These are phyloP conservation scores for Colletotrichum tropicale DNA, from an alignment of 2,329 filamentous ascomycete genomes.

Conservation along the genomic window DNA sequence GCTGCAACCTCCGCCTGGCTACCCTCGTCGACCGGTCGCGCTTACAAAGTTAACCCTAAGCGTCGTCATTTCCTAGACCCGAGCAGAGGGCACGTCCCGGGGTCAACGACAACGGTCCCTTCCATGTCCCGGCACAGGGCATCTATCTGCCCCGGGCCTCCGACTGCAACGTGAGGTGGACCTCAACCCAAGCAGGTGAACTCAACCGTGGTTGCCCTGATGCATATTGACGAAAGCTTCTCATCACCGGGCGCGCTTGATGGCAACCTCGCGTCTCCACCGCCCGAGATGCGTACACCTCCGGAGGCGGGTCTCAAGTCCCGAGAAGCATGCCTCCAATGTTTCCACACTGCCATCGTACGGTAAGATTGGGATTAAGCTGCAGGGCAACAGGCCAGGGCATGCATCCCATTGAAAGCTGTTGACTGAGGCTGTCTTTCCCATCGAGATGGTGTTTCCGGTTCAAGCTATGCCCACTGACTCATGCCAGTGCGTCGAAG, in stretches of 20 bases:
- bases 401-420: not conserved
- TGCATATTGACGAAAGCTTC: constrained; percentile 15
- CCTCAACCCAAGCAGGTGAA: constrained; percentile 1
- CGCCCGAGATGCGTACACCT: not conserved
- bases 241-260: constrained; percentile 11
- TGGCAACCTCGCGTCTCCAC: not conserved
- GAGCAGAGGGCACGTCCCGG: constrained; percentile 3
- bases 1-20: constrained; percentile 7
- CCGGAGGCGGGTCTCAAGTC: not conserved
- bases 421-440: not conserved
- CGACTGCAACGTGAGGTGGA: constrained; percentile 19
- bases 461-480: constrained; percentile 8
- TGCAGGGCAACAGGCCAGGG: not conserved
- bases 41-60: constrained; percentile 18
- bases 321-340: not conserved
- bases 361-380: constrained; percentile 6
- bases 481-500: not conserved
- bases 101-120: constrained; percentile 6
- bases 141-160: constrained; percentile 6
- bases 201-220: constrained; percentile 5
- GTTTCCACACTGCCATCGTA: not conserved
- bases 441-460: not conserved
- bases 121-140: constrained; percentile 10
- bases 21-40: constrained; percentile 12
- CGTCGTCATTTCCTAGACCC: constrained; percentile 18